Percentiles rank a stretch among this genome's conserved stretches.
Evolutionary conservation across 306 rosid species (phyloP).

Genomic region (Quercus ilex): DNA sequence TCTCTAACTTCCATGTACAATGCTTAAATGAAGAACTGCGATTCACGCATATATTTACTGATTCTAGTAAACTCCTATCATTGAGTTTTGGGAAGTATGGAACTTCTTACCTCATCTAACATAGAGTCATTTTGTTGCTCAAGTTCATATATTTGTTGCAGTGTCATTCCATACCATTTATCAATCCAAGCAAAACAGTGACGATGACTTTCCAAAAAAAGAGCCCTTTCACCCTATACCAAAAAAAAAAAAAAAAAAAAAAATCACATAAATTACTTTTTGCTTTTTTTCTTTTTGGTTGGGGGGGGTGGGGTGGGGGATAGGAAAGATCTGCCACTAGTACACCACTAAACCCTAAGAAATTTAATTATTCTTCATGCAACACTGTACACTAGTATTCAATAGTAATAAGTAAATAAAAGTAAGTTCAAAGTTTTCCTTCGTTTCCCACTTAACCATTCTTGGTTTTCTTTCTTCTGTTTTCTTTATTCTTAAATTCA

Average conservation of each 20-base stretch:
- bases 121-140: slow-evolving; percentile 18
- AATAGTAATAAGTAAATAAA: not conserved
- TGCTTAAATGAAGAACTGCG: not conserved
- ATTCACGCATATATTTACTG: not conserved
- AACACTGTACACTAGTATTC: not conserved
- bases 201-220: slow-evolving; percentile 42
- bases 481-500: not conserved
- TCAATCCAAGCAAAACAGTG: slow-evolving; percentile 47
- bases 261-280: not conserved
- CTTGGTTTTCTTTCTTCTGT: not conserved
- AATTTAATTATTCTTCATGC: not conserved
- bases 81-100: not conserved
- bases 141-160: slow-evolving; percentile 28
- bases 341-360: not conserved
- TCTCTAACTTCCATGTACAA: not conserved
- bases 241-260: not conserved
- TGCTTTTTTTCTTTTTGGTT: not conserved
- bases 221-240: slow-evolving; percentile 42
- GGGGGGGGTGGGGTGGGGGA: not conserved
- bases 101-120: slow-evolving; percentile 27
- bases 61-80: not conserved
- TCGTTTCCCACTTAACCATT: not conserved
- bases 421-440: not conserved
- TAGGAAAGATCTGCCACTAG: not conserved
- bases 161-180: slow-evolving; percentile 43